Conservation (phyloP, 441 rosid genomes). For the Pelargonium australe region DNA sequence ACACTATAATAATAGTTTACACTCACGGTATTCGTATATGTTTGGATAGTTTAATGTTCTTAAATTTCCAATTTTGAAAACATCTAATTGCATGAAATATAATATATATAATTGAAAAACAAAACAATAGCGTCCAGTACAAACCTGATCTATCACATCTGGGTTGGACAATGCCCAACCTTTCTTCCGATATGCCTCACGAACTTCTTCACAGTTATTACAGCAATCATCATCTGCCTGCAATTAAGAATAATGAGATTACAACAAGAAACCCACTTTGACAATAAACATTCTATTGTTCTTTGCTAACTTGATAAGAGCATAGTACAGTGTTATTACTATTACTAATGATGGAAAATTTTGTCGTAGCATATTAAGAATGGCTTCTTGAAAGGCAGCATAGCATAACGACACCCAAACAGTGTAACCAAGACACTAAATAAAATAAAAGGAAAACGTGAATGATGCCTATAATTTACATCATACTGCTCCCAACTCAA, state of each 20-base stretch:
- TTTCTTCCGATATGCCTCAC: slow-evolving; percentile 89
- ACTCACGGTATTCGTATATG: neutral
- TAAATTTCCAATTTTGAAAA: neutral
- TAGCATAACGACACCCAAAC: neutral
- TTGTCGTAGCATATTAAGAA: neutral
- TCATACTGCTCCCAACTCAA: neutral
- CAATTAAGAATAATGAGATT: slow-evolving; percentile 10
- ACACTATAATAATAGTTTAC: neutral
- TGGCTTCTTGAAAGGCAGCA: slow-evolving; percentile 7
- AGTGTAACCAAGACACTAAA: neutral
- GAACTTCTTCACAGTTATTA: slow-evolving; percentile 92
- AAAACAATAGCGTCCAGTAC: slow-evolving; percentile 15
- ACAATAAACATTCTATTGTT: neutral
- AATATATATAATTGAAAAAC: neutral
- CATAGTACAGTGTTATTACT: neutral
- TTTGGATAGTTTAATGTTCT: slow-evolving; percentile 3
- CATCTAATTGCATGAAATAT: neutral
- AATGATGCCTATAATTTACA: neutral
- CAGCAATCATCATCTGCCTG: slow-evolving; percentile 87
- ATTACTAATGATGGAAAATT: neutral
- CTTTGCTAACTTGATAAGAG: neutral
- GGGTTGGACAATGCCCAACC: slow-evolving; percentile 92
- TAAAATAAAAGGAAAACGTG: neutral
- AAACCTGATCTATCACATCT: slow-evolving; percentile 84
- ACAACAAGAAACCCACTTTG: neutral